Evolutionary conservation across 805 yeast genomes (phyloP).

Genomic region (Scheffersomyces stipitis): DNA sequence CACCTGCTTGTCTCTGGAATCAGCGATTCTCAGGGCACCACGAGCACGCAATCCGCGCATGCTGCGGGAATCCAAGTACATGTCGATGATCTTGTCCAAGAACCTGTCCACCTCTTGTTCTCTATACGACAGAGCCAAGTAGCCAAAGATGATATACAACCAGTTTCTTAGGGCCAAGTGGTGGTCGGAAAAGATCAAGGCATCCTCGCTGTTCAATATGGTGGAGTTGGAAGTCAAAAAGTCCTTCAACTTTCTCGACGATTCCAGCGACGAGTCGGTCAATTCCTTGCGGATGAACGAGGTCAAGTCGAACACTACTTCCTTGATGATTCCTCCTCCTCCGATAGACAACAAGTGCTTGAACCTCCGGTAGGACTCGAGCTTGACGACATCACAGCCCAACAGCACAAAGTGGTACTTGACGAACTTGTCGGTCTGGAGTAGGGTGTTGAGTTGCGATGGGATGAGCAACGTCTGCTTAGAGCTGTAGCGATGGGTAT

Average conservation of each 20-base stretch:
- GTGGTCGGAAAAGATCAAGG: background rate
- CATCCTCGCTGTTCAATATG: conserved; percentile 6
- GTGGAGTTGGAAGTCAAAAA: conserved; percentile 5
- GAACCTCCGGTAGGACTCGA: conserved; percentile 33
- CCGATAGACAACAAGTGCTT: conserved; percentile 23
- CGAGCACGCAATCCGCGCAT: conserved; percentile 6
- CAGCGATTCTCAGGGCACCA: conserved; percentile 4
- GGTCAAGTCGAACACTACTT: conserved; percentile 32
- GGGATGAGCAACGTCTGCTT: conserved; percentile 4
- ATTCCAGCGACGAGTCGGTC: conserved; percentile 10
- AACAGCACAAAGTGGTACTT: conserved; percentile 32
- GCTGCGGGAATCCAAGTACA: conserved; percentile 24
- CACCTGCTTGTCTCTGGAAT: conserved; percentile 9
- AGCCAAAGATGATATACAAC: conserved; percentile 29
- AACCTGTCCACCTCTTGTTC: conserved; percentile 22
- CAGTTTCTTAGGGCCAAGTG: conserved; percentile 9
- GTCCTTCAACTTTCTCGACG: conserved; percentile 19
- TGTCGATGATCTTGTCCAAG: conserved; percentile 29
- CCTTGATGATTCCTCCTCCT: conserved; percentile 35
- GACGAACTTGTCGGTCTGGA: conserved; percentile 23
- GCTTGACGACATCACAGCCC: conserved; percentile 34
- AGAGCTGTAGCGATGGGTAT: background rate
- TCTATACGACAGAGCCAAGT: conserved; percentile 18
- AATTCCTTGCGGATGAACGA: conserved; percentile 32
- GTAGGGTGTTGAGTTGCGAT: conserved; percentile 8